phyloP scores from a whole-genome alignment of 78 protist species.

The Anaeramoeba ignava region DNA sequence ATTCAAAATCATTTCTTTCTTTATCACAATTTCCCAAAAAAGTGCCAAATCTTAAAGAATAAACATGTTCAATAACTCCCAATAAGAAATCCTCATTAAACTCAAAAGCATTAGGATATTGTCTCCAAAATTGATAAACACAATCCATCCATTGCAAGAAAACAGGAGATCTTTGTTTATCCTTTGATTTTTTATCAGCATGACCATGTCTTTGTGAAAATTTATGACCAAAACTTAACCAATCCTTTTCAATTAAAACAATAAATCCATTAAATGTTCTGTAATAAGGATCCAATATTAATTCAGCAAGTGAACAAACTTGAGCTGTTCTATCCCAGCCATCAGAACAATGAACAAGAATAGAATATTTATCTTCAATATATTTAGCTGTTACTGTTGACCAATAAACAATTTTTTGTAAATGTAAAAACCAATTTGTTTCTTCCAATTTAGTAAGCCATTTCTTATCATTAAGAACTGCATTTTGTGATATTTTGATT shows the following conservation, averaged over 20 bases:
- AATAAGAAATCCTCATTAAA: slow-evolving; percentile 36
- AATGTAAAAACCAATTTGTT: neutral
- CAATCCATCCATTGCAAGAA: slow-evolving; percentile 59
- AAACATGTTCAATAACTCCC: slow-evolving; percentile 13
- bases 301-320: slow-evolving; percentile 28
- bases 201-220: neutral
- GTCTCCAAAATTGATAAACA: slow-evolving; percentile 34
- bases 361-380: neutral
- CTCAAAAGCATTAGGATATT: slow-evolving; percentile 51
- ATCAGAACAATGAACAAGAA: slow-evolving; percentile 20
- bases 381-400: neutral
- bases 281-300: slow-evolving; percentile 32
- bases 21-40: slow-evolving; percentile 32
- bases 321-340: slow-evolving; percentile 50
- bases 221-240: neutral
- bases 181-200: neutral
- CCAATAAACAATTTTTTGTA: neutral
- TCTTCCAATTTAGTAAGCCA: neutral
- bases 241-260: neutral
- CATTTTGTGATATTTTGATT: no score
- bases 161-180: slow-evolving; percentile 32
- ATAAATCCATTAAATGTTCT: slow-evolving; percentile 30
- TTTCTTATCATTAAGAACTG: neutral
- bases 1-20: slow-evolving; percentile 10
- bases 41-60: slow-evolving; percentile 46